Conservation (phyloP, 805 yeast genomes). For the Kodamaea kaohsiungensis region DNA sequence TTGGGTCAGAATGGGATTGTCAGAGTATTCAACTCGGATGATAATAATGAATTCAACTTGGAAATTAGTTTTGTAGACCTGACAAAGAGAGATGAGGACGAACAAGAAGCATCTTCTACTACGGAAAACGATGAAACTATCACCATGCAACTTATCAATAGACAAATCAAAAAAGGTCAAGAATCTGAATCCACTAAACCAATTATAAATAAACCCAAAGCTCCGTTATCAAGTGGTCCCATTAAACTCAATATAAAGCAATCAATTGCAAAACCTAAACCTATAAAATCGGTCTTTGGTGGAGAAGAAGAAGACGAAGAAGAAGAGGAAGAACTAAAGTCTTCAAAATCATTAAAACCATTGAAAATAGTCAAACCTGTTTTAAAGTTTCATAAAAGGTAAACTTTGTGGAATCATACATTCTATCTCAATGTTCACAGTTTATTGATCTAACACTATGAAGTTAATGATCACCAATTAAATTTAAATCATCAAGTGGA, state of each 20-base stretch:
- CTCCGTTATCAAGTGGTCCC: constrained; percentile 17
- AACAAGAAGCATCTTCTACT: constrained; percentile 23
- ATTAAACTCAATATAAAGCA: constrained; percentile 18
- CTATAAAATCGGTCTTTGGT: constrained; percentile 8
- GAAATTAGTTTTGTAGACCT: constrained; percentile 32
- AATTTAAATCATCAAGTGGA: background rate
- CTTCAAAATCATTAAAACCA: background rate
- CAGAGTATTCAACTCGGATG: constrained; percentile 41
- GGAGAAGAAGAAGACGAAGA: constrained; percentile 12
- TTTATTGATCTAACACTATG: no score
- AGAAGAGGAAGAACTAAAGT: constrained; percentile 8
- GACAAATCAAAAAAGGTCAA: constrained; percentile 54
- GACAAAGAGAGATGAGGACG: constrained; percentile 39
- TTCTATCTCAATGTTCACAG: background rate
- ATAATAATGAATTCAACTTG: constrained; percentile 39
- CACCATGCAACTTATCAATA: constrained; percentile 42
- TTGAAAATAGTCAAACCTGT: background rate
- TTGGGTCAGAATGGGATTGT: constrained; percentile 60
- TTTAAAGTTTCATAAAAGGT: background rate
- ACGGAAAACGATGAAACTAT: constrained; percentile 45
- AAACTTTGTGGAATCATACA: background rate
- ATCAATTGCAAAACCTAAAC: background rate
- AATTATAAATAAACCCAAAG: background rate
- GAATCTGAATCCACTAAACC: constrained; percentile 8
- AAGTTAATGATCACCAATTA: background rate